Conservation (phyloP, 345 rosid species). For the Heritiera littoralis region DNA sequence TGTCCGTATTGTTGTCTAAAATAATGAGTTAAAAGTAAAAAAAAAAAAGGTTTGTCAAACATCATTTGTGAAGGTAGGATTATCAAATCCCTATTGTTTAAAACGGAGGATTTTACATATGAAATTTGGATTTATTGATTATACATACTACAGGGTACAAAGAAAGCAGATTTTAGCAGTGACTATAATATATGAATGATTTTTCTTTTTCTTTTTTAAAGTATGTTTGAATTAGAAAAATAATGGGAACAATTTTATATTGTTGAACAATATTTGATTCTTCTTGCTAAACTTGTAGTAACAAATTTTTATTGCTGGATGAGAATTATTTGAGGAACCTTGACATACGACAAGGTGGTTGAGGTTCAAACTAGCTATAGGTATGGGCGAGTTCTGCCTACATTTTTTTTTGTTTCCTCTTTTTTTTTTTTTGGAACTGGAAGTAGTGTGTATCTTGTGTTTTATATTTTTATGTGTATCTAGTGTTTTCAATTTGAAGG, state of each 20-base stretch:
- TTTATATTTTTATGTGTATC: background rate
- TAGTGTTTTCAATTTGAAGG: background rate
- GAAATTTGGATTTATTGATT: background rate
- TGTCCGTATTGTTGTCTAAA: background rate
- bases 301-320: background rate
- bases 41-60: background rate
- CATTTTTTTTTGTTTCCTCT: background rate
- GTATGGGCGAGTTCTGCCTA: background rate
- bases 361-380: background rate
- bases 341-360: background rate
- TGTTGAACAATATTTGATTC: background rate
- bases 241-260: background rate
- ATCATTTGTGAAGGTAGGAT: background rate
- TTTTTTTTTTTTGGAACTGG: background rate
- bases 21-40: background rate
- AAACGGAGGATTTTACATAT: background rate
- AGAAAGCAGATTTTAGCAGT: background rate
- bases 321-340: background rate
- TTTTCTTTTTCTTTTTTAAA: background rate
- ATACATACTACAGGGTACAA: no score
- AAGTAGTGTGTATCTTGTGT: background rate
- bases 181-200: background rate
- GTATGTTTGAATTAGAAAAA: background rate
- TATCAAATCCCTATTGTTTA: background rate
- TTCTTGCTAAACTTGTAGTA: background rate